A percentile compares a stretch with the other conserved stretches of the same genome.
phyloP scores from a whole-genome alignment of 306 rosid genomes.

The Vigna mungo region DNA sequence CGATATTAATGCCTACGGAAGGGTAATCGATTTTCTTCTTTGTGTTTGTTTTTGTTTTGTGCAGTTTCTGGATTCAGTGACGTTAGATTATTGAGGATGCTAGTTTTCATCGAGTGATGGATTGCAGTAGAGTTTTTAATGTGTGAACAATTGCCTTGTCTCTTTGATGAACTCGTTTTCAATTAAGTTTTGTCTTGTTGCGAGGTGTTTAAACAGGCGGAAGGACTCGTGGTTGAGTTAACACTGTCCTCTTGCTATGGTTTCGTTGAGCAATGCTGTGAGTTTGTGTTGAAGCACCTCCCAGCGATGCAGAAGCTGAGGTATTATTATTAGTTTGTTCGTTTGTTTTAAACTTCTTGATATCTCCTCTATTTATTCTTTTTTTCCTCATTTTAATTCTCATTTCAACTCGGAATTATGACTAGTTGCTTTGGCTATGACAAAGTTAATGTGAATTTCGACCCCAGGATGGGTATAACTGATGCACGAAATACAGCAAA shows the following conservation, averaged over 20 bases:
- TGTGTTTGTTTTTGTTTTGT: not conserved
- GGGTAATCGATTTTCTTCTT: conserved; percentile 54
- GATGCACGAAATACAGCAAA: not conserved
- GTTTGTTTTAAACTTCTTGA: conserved; percentile 17
- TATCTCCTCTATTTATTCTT: not conserved
- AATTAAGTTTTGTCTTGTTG: conserved; percentile 30
- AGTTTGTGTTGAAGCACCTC: conserved; percentile 73
- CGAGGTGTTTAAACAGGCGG: conserved; percentile 73
- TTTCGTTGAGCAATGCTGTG: conserved; percentile 81
- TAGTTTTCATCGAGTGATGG: not conserved
- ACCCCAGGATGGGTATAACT: not conserved
- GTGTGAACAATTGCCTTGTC: conserved; percentile 6
- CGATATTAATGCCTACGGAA: conserved; percentile 86
- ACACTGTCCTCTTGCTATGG: conserved; percentile 79
- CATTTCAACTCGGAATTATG: conserved; percentile 16
- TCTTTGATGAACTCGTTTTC: conserved; percentile 10
- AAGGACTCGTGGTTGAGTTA: conserved; percentile 83
- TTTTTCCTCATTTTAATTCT: not conserved
- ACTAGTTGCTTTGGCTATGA: conserved; percentile 10
- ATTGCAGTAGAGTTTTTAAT: not conserved
- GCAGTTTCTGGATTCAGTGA: conserved; percentile 27
- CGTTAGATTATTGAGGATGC: conserved; percentile 13
- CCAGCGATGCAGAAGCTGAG: conserved; percentile 79
- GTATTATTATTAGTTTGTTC: conserved; percentile 51
- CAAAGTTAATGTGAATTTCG: not conserved